Evolutionary conservation across 768 basidiomycete genomes (phyloP).

Genomic region (Cyathus striatus): DNA sequence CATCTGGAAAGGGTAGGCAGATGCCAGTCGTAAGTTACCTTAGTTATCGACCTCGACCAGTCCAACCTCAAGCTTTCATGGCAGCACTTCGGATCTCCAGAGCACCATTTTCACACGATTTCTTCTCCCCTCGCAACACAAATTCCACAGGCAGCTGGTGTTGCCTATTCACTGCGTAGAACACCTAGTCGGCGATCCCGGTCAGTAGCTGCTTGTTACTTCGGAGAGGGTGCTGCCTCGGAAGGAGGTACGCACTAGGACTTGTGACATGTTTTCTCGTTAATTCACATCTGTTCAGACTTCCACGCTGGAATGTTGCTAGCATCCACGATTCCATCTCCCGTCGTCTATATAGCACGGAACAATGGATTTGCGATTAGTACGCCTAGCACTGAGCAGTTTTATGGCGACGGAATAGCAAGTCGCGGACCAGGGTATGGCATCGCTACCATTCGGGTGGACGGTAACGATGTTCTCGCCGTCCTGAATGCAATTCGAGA

Average conservation of each 20-base stretch:
- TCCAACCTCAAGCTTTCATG: no score
- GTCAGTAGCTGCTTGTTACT: slow-evolving; percentile 83
- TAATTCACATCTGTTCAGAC: slow-evolving; percentile 34
- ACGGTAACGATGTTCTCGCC: slow-evolving; percentile 90
- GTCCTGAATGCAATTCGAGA: slow-evolving; percentile 72
- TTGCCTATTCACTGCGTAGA: slow-evolving; percentile 83
- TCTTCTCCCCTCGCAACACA: slow-evolving; percentile 93
- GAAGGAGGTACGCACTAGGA: slow-evolving; percentile 59
- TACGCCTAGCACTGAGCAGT: slow-evolving; percentile 87
- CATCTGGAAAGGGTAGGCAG: slow-evolving; percentile 78
- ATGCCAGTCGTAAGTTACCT: slow-evolving; percentile 80
- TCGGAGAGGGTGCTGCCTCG: slow-evolving; percentile 91
- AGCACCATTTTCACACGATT: slow-evolving; percentile 89
- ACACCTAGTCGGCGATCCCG: slow-evolving; percentile 61
- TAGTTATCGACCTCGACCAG: background rate
- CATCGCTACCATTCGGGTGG: slow-evolving; percentile 86
- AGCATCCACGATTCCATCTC: slow-evolving; percentile 71
- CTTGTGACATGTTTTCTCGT: background rate
- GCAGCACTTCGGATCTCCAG: slow-evolving; percentile 81
- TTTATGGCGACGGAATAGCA: slow-evolving; percentile 89
- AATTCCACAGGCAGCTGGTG: slow-evolving; percentile 92
- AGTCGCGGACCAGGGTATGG: slow-evolving; percentile 90
- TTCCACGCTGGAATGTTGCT: slow-evolving; percentile 89
- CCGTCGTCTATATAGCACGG: slow-evolving; percentile 68
- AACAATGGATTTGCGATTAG: slow-evolving; percentile 96